Conservation (phyloP, 345 rosid genomes). For the Eucalyptus marginata region DNA sequence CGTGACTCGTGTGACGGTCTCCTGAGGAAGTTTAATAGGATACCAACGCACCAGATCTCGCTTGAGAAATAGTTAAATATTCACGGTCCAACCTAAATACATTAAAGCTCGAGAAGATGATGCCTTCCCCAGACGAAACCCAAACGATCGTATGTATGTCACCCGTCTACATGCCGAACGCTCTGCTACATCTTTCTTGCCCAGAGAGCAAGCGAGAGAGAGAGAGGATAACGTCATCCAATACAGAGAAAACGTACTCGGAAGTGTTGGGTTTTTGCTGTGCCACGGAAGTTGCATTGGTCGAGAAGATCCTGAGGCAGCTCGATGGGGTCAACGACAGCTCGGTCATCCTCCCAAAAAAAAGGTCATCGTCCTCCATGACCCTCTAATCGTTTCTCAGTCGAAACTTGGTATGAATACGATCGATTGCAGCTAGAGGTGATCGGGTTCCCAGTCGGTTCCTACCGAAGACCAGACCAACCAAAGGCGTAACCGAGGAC, state of each 20-base stretch:
- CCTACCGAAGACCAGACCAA: no score
- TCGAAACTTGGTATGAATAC: conserved; percentile 42
- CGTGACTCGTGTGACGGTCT: not conserved
- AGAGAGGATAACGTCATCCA: not conserved
- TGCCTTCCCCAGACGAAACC: not conserved
- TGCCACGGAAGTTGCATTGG: conserved; percentile 58
- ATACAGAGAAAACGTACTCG: conserved; percentile 40
- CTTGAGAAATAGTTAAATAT: no score
- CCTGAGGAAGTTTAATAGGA: not conserved
- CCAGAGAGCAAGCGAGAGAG: not conserved
- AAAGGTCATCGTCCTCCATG: conserved; percentile 58
- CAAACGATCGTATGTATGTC: not conserved
- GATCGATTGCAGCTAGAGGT: not conserved
- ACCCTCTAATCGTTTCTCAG: conserved; percentile 40
- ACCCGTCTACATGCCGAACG: not conserved
- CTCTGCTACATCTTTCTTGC: not conserved
- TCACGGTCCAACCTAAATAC: not conserved
- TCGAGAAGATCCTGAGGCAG: conserved; percentile 45
- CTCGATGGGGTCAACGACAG: conserved; percentile 44
- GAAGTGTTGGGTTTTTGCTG: conserved; percentile 6
- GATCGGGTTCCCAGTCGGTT: no score
- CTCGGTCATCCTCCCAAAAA: conserved; percentile 51
- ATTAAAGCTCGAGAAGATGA: not conserved
- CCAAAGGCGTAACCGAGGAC: no score
- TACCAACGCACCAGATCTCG: not conserved